phyloP scores from a whole-genome alignment of 2,329 filamentous ascomycete genomes.

The Diaporthe sp. region DNA sequence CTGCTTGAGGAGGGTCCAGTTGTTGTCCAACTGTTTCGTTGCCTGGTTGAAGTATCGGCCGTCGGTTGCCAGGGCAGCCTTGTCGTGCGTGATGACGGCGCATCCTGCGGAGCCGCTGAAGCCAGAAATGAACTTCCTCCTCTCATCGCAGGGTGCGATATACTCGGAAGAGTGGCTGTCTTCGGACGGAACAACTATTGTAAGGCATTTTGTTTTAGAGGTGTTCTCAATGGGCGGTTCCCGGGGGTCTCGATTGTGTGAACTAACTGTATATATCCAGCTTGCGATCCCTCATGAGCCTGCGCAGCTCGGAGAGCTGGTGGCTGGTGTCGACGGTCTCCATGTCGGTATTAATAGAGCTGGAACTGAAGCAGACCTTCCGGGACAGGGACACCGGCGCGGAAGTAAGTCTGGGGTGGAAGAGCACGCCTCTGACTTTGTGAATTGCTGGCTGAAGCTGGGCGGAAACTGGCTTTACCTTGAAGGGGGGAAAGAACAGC shows the following conservation, averaged over 20 bases:
- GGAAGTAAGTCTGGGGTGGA: background rate
- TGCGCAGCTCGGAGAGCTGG: constrained; percentile 81
- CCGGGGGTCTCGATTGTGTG: constrained; percentile 42
- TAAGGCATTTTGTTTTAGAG: constrained; percentile 55
- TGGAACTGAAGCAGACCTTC: constrained; percentile 28
- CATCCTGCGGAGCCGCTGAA: constrained; percentile 97
- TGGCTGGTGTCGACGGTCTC: constrained; percentile 83
- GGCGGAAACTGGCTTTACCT: constrained; percentile 8
- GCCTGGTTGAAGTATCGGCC: constrained; percentile 99
- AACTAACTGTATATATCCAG: constrained; percentile 91
- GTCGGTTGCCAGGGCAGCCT: constrained; percentile 93
- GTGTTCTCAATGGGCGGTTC: constrained; percentile 39
- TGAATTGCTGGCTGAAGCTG: constrained; percentile 8
- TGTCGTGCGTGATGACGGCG: constrained; percentile 87
- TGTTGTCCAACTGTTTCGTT: constrained; percentile 87
- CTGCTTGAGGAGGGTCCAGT: constrained; percentile 94
- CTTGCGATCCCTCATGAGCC: constrained; percentile 88
- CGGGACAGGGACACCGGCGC: constrained; percentile 11
- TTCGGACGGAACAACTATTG: constrained; percentile 91
- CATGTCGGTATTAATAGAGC: constrained; percentile 63
- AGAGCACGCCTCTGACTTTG: constrained; percentile 15
- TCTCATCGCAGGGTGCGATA: constrained; percentile 93
- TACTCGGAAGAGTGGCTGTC: constrained; percentile 99
- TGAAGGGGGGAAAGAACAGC: constrained; percentile 23
- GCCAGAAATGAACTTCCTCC: constrained; percentile 91